Conservation (phyloP, 371 early-diverging fungal genomes). For the Mortierella sp. region DNA sequence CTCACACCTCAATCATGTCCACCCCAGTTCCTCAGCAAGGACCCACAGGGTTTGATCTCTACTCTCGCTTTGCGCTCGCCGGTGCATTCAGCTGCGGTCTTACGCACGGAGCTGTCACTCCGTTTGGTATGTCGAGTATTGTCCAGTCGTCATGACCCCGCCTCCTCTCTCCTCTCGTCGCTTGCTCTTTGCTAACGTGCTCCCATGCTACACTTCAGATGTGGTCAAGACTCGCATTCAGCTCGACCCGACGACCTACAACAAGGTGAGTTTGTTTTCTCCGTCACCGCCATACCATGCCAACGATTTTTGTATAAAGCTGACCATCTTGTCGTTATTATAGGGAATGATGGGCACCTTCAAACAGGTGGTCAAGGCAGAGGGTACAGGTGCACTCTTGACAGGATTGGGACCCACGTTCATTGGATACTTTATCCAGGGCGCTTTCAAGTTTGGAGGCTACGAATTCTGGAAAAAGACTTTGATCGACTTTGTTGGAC, state of each 20-base stretch:
- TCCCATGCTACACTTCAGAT: too few relatives aligned
- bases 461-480: constrained; percentile 92
- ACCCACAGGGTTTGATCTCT: constrained; percentile 69
- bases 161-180: too few relatives aligned
- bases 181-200: neutral
- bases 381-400: constrained; percentile 87
- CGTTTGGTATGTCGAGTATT: constrained; percentile 38
- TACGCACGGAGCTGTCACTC: constrained; percentile 72
- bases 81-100: constrained; percentile 76
- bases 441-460: constrained; percentile 86
- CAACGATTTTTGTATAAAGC: too few relatives aligned
- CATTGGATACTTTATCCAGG: constrained; percentile 90
- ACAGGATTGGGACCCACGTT: constrained; percentile 89
- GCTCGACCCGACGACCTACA: constrained; percentile 76
- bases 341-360: constrained; percentile 78
- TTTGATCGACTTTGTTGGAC: constrained; percentile 76
- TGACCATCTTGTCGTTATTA: neutral
- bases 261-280: constrained; percentile 57
- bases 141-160: too few relatives aligned
- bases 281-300: too few relatives aligned
- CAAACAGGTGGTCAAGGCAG: constrained; percentile 79
- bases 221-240: constrained; percentile 84
- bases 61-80: constrained; percentile 77
- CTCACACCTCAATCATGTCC: too few relatives aligned
- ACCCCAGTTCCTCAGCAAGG: too few relatives aligned